A percentile compares a stretch with the other conserved stretches of the same genome.
These are phyloP conservation scores for Podospora pseudocomata DNA, from an alignment of 495 filamentous ascomycete genomes.

Conservation along the genomic window DNA sequence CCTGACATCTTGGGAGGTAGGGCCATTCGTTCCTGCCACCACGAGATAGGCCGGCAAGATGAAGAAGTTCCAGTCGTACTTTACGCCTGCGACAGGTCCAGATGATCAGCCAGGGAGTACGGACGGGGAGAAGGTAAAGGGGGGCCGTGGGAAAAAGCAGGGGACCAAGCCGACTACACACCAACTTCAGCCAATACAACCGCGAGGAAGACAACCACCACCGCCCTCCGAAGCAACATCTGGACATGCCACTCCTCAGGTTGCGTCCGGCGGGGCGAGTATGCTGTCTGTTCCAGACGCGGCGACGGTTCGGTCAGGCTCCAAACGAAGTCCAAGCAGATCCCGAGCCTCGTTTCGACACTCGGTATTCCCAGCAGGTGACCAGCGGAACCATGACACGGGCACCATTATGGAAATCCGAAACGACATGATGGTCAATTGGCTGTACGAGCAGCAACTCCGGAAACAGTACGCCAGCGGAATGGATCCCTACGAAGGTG, in stretches of 20 bases:
- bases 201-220: slow-evolving; percentile 5
- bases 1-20: neutral
- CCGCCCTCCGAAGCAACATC: slow-evolving; percentile 4
- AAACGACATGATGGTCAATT: slow-evolving; percentile 57
- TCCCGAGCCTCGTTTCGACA: slow-evolving; percentile 22
- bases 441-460: slow-evolving; percentile 57
- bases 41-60: slow-evolving; percentile 15
- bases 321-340: slow-evolving; percentile 12
- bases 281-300: slow-evolving; percentile 21
- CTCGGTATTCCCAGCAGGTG: slow-evolving; percentile 46
- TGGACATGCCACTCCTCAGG: neutral
- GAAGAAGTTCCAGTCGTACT: slow-evolving; percentile 29
- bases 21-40: slow-evolving; percentile 4
- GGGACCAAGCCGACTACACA: slow-evolving; percentile 13
- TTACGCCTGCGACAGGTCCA: slow-evolving; percentile 21
- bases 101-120: neutral
- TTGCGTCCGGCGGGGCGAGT: slow-evolving; percentile 8
- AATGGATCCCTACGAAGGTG: slow-evolving; percentile 53
- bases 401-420: slow-evolving; percentile 52
- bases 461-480: slow-evolving; percentile 57
- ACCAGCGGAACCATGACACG: slow-evolving; percentile 40
- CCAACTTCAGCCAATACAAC: slow-evolving; percentile 15
- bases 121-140: slow-evolving; percentile 9
- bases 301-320: slow-evolving; percentile 13
- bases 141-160: neutral